Evolutionary conservation across 192 early-diverging fungal genomes (phyloP), one percentile per base, ranked within the genome.

Genomic region (Umbelopsis isabellina): DNA sequence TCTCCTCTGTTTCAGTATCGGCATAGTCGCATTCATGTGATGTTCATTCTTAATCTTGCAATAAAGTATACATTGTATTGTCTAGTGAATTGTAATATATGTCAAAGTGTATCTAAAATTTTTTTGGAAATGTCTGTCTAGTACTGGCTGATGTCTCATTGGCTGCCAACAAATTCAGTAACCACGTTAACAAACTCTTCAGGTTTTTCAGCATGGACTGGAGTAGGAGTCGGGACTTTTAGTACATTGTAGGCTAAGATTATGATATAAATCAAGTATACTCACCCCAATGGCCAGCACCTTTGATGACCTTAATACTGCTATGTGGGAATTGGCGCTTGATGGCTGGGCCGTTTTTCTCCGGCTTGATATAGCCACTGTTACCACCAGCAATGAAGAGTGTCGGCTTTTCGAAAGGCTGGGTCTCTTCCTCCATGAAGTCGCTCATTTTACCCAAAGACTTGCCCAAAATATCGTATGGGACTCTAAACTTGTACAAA

Each of bases 241-340:
- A 52, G 30, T 13, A 46, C 2, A 44, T 35, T 69, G 44, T 65
- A 4, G 20, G 46, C 33, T 58, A 71, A 20, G 22, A 35, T 27
- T 30, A 18, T 2, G 7, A 41, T 20, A 35, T 4, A n/a, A 46
- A 45, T 35, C 22, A 72, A 72, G 37, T 10, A 18, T 27, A 80
- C 74, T 75, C 81, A 89, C 87, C 90, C 97, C 97, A 98, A 74
- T 98, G 97, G 0, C 95, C 95, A 20, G 95, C 87, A 52, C 65
- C 74, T 37, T 97, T 88, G 21, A 98, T 72, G 64, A 81, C 79
- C 13, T 75, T 75, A 23, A 97, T 67, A 65, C 83, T 69, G 4
- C 87, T 75, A 21, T 91, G 74, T 1, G 97, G 94, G 72, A 98
- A 98, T 49, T 86, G 84, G 12, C 68, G 46, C 49, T 77, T 64